These are phyloP conservation scores for Emericellopsis atlantica DNA, from an alignment of 2,329 filamentous ascomycete species.

Conservation along the genomic window DNA sequence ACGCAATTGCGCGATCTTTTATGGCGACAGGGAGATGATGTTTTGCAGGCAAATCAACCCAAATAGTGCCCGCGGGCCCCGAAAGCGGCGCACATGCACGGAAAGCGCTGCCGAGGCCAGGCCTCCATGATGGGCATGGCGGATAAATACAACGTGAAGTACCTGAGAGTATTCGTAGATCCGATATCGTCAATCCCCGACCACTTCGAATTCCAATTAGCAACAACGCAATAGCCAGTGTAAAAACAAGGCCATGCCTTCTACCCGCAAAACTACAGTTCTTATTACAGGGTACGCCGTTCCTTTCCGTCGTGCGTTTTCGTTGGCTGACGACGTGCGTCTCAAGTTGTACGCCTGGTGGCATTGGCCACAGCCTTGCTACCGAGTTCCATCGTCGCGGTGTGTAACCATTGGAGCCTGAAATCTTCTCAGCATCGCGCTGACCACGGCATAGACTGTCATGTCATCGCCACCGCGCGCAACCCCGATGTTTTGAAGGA, in stretches of 20 bases:
- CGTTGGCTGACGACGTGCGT: neutral
- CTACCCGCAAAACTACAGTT: slow-evolving; percentile 24
- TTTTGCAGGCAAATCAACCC: no score
- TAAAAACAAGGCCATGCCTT: slow-evolving; percentile 7
- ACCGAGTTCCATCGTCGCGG: slow-evolving; percentile 39
- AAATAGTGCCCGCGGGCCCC: no score
- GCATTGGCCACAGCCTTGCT: slow-evolving; percentile 42
- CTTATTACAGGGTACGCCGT: slow-evolving; percentile 34
- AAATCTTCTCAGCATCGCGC: neutral
- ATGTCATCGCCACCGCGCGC: slow-evolving; percentile 9
- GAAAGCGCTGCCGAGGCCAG: no score
- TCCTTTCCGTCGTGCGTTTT: neutral
- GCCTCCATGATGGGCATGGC: no score
- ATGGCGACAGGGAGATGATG: no score
- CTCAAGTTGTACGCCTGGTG: slow-evolving; percentile 41
- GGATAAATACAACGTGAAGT: no score
- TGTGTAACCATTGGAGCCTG: slow-evolving; percentile 7
- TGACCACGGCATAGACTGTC: slow-evolving; percentile 2
- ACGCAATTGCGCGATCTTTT: no score
- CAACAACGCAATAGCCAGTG: no score
- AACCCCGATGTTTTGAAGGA: slow-evolving; percentile 6
- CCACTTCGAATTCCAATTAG: no score
- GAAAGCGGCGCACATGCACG: no score
- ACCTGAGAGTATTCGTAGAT: no score
- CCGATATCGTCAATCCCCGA: no score